Base-by-base conservation (phyloP, 768 basidiomycete species). In the Collybia mongolica region DNA sequence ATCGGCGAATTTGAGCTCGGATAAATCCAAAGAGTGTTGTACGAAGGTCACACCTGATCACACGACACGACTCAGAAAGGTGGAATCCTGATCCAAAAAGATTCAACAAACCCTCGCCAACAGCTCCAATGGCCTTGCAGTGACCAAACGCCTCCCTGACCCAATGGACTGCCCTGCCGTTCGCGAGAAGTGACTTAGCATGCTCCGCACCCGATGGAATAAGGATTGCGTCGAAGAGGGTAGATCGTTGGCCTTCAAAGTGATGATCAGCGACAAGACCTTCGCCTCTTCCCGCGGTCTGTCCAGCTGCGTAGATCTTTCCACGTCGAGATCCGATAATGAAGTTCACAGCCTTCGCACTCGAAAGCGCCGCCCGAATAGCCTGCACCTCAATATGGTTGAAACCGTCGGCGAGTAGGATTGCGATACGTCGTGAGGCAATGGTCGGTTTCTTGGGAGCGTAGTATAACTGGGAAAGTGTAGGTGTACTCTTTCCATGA, bases 91-190 rank as follows among this genome's bases (percentile, higher is more conserved):
- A 29, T n/a, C n/a, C n/a, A 44, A 2, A n/a, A 22, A 17, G 14
- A 36, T 18, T 17, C 12, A 18, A 55, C 65, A 24, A 38, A 81
- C 85, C 84, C 62, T 82, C 77, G 8, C 91, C 93, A 40, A 86
- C 72, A 1, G 84, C 90, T 2, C 82, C 88, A 50, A 96, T 89
- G 15, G 86, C 65, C 71, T 94, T 94, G 68, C 83, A 86, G 66
- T 94, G 93, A 18, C 87, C 87, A 67, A 89, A 94, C 2, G 90
- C 85, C 67, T 94, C 92, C 39, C 88, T 79, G 2, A 88, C 79
- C 76, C 86, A 92, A 62, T 95, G 90, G n/a, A 91, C 69, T 6
- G 76, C 76, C 17, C 92, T 79, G 4, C 92, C 93, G 43, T 77
- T 80, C 56, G 74, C 73, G 6, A 71, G 61, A 29, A 93, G 74